Percentiles rank a stretch among this genome's conserved stretches.
Evolutionary conservation across 2,329 filamentous ascomycete species (phyloP).

Genomic region (Apiospora pterosperma): DNA sequence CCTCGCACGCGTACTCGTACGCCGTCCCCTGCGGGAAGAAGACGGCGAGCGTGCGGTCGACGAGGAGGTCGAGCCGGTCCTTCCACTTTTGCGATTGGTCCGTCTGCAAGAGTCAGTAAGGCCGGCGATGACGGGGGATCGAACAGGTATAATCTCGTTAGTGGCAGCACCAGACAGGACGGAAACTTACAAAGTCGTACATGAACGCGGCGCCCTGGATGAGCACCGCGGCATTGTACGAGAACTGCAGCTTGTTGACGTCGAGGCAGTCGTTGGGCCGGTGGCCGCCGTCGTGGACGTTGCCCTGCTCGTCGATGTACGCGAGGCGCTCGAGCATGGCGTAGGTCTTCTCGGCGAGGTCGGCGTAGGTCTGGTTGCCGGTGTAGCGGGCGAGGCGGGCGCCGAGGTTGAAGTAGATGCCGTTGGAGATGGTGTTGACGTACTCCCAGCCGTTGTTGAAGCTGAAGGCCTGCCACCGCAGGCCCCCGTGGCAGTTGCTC

Average conservation of each 20-base stretch:
- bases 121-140: not conserved
- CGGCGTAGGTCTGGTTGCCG: constrained; percentile 50
- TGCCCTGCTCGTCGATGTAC: constrained; percentile 52
- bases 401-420: constrained; percentile 46
- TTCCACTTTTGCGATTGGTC: constrained; percentile 32
- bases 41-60: constrained; percentile 38
- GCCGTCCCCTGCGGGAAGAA: constrained; percentile 47
- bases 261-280: constrained; percentile 48
- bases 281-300: constrained; percentile 57
- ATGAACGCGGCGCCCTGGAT: constrained; percentile 54
- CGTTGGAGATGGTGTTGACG: constrained; percentile 54
- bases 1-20: constrained; percentile 44
- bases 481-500: constrained; percentile 54
- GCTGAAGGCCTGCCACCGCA: constrained; percentile 65
- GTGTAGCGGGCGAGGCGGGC: constrained; percentile 62
- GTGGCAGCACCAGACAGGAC: not conserved
- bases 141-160: not conserved
- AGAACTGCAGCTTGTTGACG: constrained; percentile 51
- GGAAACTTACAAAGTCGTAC: constrained; percentile 47
- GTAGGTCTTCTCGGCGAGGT: constrained; percentile 53
- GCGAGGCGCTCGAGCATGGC: constrained; percentile 51
- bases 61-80: constrained; percentile 42
- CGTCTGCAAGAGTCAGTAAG: constrained; percentile 23
- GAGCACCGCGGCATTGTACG: constrained; percentile 52
- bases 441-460: constrained; percentile 65